Base-by-base conservation (phyloP, 257 asterid species). In the Striga asiatica region DNA sequence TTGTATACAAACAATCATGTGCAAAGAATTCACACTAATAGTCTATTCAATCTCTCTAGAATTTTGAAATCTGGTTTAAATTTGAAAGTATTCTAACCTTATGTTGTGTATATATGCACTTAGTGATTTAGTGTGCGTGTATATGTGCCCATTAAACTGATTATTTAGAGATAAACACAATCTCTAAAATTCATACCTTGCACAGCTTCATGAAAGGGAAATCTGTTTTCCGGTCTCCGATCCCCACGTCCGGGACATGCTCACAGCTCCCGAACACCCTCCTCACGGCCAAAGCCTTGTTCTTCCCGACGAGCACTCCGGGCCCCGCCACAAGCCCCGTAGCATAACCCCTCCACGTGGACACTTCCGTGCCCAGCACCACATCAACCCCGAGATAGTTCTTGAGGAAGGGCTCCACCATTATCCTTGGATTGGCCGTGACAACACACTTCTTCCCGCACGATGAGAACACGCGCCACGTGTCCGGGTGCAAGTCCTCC, bases 351-450 rank as follows among this genome's bases (percentile, higher is more conserved):
- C 12, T 58, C 2, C 18, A 50, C 23, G 66, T 58, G 6, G 61
- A 16, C 25, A 58, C 58, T 51, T 74, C 80, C 0, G 71, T 70
- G 14, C 76, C 80, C 5, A 74, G 32, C 49, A 70, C 74, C 4
- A 31, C 9, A 1, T 70, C 74, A 2, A 38, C 60, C 0, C 54
- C 74, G 18, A 66, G 54, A 39, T 74, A 59, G 0, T 54, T 61
- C 34, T 54, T 66, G 49, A 66, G 50, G 56, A 74, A 70, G 0
- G 74, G 70, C 60, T 69, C 70, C 1, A 69, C 75, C 56, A 73
- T 57, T 71, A 41, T 41, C 48, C 48, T 41, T 4, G 48, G 48
- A 3, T 41, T 41, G 1, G 48, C 48, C 48, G 48, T 74, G 17
- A 74, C 24, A 32, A 66, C 71, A 31, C 63, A 74, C 28, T 52